Base-by-base conservation (phyloP, 2,329 filamentous ascomycete genomes). In the Beauveria sp. region DNA sequence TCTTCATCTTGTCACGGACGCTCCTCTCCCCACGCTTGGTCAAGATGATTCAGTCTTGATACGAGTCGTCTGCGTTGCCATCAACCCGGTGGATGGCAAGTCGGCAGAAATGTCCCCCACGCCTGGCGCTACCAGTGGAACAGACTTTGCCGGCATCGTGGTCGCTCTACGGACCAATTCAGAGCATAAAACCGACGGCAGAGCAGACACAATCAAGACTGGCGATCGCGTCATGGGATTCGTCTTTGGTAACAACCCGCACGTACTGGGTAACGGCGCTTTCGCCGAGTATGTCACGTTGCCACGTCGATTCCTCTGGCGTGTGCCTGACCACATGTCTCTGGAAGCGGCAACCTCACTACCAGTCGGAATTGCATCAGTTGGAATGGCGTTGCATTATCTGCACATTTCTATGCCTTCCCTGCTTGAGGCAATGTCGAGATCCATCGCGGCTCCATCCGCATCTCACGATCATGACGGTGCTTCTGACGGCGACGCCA, bases 31-130 rank as follows among this genome's bases (percentile, higher is more conserved):
- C 20, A 12, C 10, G 2, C 30, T 52, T 14, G 30, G 1, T 3
- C n/a, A 16, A 0, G n/a, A 53, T 24, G 34, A 53, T 18, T 22
- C 30, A 5, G 52, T 45, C 24, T 18, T 58, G 24, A 49, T 61
- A 16, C 43, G 51, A 28, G 28, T 50, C 5, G 34, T 34, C 22
- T 30, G n/a, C 16, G 59, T 61, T n/a, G 59, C 42, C 20, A 45
- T 61, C 40, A 61, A 61, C 22, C 59, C 59, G 10, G 54, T 45
- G 5, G 59, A 61, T 18, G 54, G 54, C 59, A 61, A 61, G 59
- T 47, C 54, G 52, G 51, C 59, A 14, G 40, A 43, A 20, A 34
- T 43, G 38, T 57, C 42, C 0, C 42, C 54, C 1, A 57, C 54
- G 3, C 42, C 54, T 5, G 54, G 54, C 24, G 54, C 54, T 18